phyloP scores from a whole-genome alignment of 805 yeast species.

The Candida sakaeoensis region DNA sequence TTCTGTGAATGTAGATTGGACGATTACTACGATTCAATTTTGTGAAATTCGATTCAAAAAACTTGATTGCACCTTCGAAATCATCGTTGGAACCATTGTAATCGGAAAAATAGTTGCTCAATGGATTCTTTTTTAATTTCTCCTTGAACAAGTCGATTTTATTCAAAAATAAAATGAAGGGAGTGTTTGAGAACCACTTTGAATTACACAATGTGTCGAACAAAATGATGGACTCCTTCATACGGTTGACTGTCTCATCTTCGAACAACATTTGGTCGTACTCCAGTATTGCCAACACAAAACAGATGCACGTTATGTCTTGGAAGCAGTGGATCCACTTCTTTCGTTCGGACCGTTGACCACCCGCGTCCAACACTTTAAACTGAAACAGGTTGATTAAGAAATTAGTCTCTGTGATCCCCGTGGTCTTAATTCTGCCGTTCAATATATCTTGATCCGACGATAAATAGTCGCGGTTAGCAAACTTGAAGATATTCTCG shows the following conservation, averaged over 20 bases:
- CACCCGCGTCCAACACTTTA: slow-evolving; percentile 92
- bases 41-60: slow-evolving; percentile 66
- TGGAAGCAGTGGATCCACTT: slow-evolving; percentile 96
- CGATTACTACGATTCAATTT: slow-evolving; percentile 60
- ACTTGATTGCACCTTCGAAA: slow-evolving; percentile 63
- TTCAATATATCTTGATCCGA: slow-evolving; percentile 78
- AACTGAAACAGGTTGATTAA: slow-evolving; percentile 59
- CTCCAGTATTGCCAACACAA: slow-evolving; percentile 86
- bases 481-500: slow-evolving; percentile 63
- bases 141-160: slow-evolving; percentile 78
- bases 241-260: slow-evolving; percentile 82
- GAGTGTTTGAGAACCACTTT: slow-evolving; percentile 78
- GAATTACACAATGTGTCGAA: slow-evolving; percentile 84
- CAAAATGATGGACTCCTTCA: slow-evolving; percentile 83
- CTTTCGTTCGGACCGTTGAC: slow-evolving; percentile 85
- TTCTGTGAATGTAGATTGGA: slow-evolving; percentile 86
- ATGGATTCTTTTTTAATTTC: slow-evolving; percentile 64
- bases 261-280: slow-evolving; percentile 91
- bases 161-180: slow-evolving; percentile 85
- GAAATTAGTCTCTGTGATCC: slow-evolving; percentile 85
- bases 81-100: slow-evolving; percentile 60
- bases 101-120: slow-evolving; percentile 73
- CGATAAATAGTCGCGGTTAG: slow-evolving; percentile 63
- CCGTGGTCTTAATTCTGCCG: slow-evolving; percentile 94
- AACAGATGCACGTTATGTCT: slow-evolving; percentile 80